These are phyloP conservation scores for Cutaneotrichosporon sp. DNA, from an alignment of 1,284 basidiomycete genomes.

Conservation along the genomic window DNA sequence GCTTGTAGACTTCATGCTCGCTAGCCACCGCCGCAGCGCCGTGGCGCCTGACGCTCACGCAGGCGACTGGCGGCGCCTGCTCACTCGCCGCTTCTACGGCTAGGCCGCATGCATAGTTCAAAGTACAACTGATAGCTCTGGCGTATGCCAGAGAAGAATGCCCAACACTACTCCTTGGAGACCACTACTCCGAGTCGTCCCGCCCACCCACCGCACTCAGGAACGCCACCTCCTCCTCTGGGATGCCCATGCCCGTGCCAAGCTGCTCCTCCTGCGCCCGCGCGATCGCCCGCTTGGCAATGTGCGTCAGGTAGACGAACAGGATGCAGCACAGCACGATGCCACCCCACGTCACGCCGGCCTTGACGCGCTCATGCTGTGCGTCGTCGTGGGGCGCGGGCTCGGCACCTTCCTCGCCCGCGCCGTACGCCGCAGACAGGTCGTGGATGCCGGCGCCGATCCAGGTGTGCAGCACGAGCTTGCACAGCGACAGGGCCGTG, in stretches of 20 bases:
- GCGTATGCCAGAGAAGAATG: constrained; percentile 2
- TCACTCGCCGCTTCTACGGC: not conserved
- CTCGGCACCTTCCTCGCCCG: not conserved
- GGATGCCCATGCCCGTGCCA: constrained; percentile 6
- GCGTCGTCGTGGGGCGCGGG: constrained; percentile 14
- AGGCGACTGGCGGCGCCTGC: not conserved
- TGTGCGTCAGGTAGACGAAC: constrained; percentile 57
- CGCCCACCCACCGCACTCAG: constrained; percentile 11
- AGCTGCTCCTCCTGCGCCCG: constrained; percentile 39
- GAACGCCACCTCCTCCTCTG: constrained; percentile 27
- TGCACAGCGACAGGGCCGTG: constrained; percentile 57
- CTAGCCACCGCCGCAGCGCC: no score
- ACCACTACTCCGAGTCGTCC: constrained; percentile 3
- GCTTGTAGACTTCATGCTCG: no score
- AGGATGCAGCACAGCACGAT: constrained; percentile 54
- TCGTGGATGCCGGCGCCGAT: constrained; percentile 46
- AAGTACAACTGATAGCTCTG: constrained; percentile 7
- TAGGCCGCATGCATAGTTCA: constrained; percentile 3
- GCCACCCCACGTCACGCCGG: constrained; percentile 44
- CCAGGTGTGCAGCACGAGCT: constrained; percentile 54
- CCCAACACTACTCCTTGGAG: not conserved
- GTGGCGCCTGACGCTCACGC: no score
- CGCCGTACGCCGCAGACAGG: constrained; percentile 30
- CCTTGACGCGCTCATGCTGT: constrained; percentile 35
- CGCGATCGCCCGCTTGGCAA: constrained; percentile 53